A percentile compares a stretch with the other conserved stretches of the same genome.
phyloP scores from a whole-genome alignment of 1,139 yeast genomes.

The Kluyveromyces sp. region DNA sequence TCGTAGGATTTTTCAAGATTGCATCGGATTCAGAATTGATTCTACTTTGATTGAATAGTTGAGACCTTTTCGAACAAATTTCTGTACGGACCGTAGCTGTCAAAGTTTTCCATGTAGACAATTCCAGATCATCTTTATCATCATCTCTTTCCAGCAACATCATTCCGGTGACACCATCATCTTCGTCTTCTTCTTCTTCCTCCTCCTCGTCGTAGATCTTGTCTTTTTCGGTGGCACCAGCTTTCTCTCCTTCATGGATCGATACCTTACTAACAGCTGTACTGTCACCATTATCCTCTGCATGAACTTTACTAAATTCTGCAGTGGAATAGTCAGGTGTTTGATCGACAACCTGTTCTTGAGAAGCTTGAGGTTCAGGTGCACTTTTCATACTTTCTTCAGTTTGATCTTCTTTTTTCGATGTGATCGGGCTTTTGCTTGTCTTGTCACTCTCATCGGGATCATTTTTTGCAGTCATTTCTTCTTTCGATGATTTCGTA shows the following conservation, averaged over 20 bases:
- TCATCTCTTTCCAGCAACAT: slow-evolving; percentile 40
- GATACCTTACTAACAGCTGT: no score
- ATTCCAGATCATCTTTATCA: slow-evolving; percentile 59
- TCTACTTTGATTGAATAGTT: slow-evolving; percentile 49
- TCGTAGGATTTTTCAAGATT: slow-evolving; percentile 50
- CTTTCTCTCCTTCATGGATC: slow-evolving; percentile 4
- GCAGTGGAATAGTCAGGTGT: no score
- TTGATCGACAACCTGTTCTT: no score
- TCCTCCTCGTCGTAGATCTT: slow-evolving; percentile 30
- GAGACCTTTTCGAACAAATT: slow-evolving; percentile 62
- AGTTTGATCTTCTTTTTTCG: background rate
- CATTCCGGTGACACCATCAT: slow-evolving; percentile 24
- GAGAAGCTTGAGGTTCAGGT: no score
- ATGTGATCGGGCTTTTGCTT: background rate
- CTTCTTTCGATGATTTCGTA: background rate
- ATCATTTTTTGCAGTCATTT: background rate
- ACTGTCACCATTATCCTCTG: no score
- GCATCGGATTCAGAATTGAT: slow-evolving; percentile 67
- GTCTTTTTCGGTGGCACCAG: slow-evolving; percentile 6
- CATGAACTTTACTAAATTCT: no score
- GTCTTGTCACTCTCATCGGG: background rate
- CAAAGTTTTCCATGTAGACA: slow-evolving; percentile 72
- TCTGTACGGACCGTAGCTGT: slow-evolving; percentile 77
- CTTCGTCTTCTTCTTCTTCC: slow-evolving; percentile 31
- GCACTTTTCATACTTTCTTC: no score